phyloP scores from a whole-genome alignment of 768 basidiomycete genomes.

The Tremella yokohamensis region DNA sequence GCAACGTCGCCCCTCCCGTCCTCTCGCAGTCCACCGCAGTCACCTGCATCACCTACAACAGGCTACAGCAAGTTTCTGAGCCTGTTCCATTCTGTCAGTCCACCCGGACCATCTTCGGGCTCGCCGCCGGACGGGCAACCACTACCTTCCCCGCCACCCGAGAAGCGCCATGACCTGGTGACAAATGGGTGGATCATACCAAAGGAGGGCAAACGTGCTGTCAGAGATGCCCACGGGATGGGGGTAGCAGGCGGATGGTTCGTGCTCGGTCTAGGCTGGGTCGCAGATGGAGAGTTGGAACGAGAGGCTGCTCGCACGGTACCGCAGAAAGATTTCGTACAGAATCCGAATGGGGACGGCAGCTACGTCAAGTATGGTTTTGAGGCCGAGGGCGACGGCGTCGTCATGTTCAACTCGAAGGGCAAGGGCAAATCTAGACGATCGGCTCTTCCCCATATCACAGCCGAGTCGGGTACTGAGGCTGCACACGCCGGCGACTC shows the following conservation, averaged over 20 bases:
- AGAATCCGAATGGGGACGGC: constrained; percentile 3
- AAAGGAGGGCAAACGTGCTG: constrained; percentile 36
- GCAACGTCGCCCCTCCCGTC: background rate
- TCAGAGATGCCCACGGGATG: constrained; percentile 40
- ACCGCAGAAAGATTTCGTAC: background rate
- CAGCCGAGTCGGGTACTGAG: background rate
- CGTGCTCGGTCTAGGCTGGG: constrained; percentile 36
- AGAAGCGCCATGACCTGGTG: constrained; percentile 19
- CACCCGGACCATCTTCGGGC: background rate
- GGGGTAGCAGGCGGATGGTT: constrained; percentile 42
- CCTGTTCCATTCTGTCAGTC: constrained; percentile 8
- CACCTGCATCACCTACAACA: background rate
- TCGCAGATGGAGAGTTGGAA: constrained; percentile 26
- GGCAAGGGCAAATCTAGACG: background rate
- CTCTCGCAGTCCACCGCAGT: constrained; percentile 7
- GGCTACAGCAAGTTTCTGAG: constrained; percentile 8
- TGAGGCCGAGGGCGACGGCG: constrained; percentile 10
- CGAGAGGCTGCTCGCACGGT: constrained; percentile 3
- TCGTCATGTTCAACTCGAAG: constrained; percentile 14
- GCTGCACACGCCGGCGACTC: background rate
- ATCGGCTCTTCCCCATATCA: too few species aligned
- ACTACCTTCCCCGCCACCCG: constrained; percentile 8
- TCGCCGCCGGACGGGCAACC: background rate
- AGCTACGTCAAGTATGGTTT: background rate
- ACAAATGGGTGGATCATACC: constrained; percentile 36